Evolutionary conservation across 768 basidiomycete genomes (phyloP), one percentile per base, ranked within the genome.

Genomic region (Podaxis mareebaensis): DNA sequence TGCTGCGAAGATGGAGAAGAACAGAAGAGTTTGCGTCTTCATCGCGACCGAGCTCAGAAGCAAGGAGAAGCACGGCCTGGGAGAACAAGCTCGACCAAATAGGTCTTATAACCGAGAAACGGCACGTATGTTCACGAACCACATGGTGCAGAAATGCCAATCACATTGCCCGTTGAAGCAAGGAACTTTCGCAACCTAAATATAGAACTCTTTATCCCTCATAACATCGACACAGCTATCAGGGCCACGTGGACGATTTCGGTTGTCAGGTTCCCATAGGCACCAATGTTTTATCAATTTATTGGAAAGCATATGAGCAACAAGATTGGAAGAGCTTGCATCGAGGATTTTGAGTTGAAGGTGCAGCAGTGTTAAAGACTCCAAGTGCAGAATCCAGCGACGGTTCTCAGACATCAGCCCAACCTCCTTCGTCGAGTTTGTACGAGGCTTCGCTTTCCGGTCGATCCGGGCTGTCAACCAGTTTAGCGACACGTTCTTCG

Each of bases 371-470:
- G 8, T 15, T 46, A 3, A 46, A 46, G 44, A 10, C 33, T 46
- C 7, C n/a, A 20, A 13, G 8, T 13, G 4, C 38, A 12, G 20
- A 8, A 3, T 56, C 20, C 20, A n/a, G 24, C 49, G 24, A 24
- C 20, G 3, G 20, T 26, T 51, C 26, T 40, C 73, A 95, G 64
- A 94, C 86, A 70, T 95, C 93, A 20, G 86, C 82, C 93, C 93
- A 95, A 33, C 93, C 93, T 42, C 93, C 93, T 80, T 94, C 93
- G 70, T 94, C 92, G 30, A 95, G 78, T 73, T 94, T 95, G 75
- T 95, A 95, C 3, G 93, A 92, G 7, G 93, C 93, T 75, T 95
- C 93, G 72, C 91, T 93, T 76, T 95, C 93, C 17, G 93, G 93
- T 53, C 88, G 83, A 69, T 95, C 93, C 4, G 93, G 93, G 69